These are phyloP conservation scores for Penicillium sp. DNA, from an alignment of 2,329 filamentous ascomycete genomes.

Conservation along the genomic window DNA sequence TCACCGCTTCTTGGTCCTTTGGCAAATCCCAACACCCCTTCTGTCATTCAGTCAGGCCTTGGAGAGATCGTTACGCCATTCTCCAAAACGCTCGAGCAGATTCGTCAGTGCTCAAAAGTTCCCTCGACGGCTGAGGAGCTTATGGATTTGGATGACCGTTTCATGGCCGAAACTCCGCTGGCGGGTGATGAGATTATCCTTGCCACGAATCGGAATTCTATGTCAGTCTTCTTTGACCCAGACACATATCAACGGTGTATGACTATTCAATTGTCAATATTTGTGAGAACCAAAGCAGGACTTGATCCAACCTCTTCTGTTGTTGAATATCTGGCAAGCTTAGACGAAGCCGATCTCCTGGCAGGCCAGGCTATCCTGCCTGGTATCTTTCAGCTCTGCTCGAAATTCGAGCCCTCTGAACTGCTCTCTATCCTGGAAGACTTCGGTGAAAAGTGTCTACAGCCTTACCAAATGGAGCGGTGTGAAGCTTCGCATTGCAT, in stretches of 20 bases:
- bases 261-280: slow-evolving; percentile 36
- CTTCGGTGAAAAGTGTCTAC: slow-evolving; percentile 50
- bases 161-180: slow-evolving; percentile 29
- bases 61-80: slow-evolving; percentile 30
- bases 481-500: slow-evolving; percentile 71
- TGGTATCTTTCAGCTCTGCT: slow-evolving; percentile 32
- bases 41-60: slow-evolving; percentile 27
- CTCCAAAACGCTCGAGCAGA: slow-evolving; percentile 31
- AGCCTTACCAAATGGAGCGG: slow-evolving; percentile 62
- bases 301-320: slow-evolving; percentile 16
- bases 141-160: slow-evolving; percentile 47
- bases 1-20: slow-evolving; percentile 34
- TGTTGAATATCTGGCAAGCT: slow-evolving; percentile 37
- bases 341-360: slow-evolving; percentile 42
- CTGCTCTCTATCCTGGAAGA: slow-evolving; percentile 48
- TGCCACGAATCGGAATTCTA: slow-evolving; percentile 33
- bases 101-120: slow-evolving; percentile 24
- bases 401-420: slow-evolving; percentile 34
- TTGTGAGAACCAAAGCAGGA: slow-evolving; percentile 21
- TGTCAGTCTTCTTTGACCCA: slow-evolving; percentile 32
- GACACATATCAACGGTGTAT: slow-evolving; percentile 39
- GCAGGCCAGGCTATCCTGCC: slow-evolving; percentile 34
- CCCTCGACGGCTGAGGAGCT: slow-evolving; percentile 26
- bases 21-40: slow-evolving; percentile 14
- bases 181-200: slow-evolving; percentile 26